Evolutionary conservation across 768 basidiomycete species (phyloP), one percentile per base, ranked within the genome.

Genomic region (Leccinum subgranulosum): DNA sequence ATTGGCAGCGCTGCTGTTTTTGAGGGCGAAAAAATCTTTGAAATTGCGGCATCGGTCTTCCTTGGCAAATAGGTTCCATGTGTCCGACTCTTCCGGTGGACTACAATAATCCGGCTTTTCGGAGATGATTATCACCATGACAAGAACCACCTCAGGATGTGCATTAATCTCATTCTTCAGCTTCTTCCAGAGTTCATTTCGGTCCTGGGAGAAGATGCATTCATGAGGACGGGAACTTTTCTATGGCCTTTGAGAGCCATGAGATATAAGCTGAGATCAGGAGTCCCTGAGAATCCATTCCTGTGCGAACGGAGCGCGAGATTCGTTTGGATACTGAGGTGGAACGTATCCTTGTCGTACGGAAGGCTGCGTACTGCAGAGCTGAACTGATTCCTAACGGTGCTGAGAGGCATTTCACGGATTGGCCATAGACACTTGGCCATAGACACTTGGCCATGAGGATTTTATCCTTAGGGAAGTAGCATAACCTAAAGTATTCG

Each of bases 151-250:
- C 21, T 58, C 47, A 2, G 39, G 52, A 36, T 50, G 57, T 1
- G 23, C 36, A 45, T n/a, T 8, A 10, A 58, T 41, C 17, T 58
- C 52, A 6, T 25, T 27, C 21, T 45, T 49, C 28, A 50, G 21
- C 23, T 58, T 58, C 23, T 15, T 48, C 11, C 45, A 46, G 12
- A 23, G 12, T 6, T 21, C 46, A 17, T 15, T 19, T 8, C 8
- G 12, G 15, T 53, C 23, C 51, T 57, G 51, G 46, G 28, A 57
- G 45, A 57, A 57, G 12, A 36, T 6, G 11, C 56, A 57, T 29
- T 57, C 51, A 39, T 27, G 4, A 53, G 3, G 39, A 52, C 0
- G 1, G 45, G 46, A 21, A 57, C 31, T 5, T 36, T 34, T 51
- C 0, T n/a, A 19, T 1, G n/a, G 15, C 8, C 4, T 15, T 27